Evolutionary conservation across 1,284 basidiomycete genomes (phyloP), one percentile per base, ranked within the genome.

Genomic region (Waitea zeae): DNA sequence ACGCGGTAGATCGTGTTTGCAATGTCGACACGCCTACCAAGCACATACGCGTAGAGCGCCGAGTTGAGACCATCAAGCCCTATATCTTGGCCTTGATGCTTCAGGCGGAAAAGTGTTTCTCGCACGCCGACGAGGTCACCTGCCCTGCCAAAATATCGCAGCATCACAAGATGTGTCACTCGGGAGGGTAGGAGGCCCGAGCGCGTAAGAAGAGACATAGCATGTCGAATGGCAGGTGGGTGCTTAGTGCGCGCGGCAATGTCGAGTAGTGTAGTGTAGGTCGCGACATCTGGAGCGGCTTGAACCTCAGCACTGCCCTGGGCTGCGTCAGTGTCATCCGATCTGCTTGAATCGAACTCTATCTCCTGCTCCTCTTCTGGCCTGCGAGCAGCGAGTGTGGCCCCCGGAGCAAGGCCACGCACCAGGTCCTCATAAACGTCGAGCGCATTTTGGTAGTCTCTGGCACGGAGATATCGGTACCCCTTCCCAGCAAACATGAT

Each of bases 401-500:
- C 17, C n/a, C 9, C 12, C 17, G 26, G 18, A 11, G 18, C 18
- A n/a, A n/a, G n/a, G n/a, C n/a, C n/a, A n/a, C n/a, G n/a, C n/a
- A 64, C 51, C 62, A 76, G 67, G 45, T 77, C 74, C 33, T 56
- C 54, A 47, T 64, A 75, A 19, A 77, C 58, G 40, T 61, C 61
- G 39, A 82, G 52, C n/a, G 76, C 64, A 26, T 60, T 56, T 37
- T 63, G 58, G 49, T 74, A 76, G 39, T 79, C 70, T 37, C 63
- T 61, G 31, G 58, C 41, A 19, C 57, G 53, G 24, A 65, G 64
- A 46, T 62, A 69, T 39, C 77, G 62, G 56, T 64, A 69, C 1
- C 76, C 75, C 40, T 62, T 67, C n/a, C 72, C 78, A 0, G 73
- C 69, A 48, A 59, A 61, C 44, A 78, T 62, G 39, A 83, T 67